A percentile compares a stretch with the other conserved stretches of the same genome.
phyloP scores from a whole-genome alignment of 208 protist species.

The Phytomonas francai region DNA sequence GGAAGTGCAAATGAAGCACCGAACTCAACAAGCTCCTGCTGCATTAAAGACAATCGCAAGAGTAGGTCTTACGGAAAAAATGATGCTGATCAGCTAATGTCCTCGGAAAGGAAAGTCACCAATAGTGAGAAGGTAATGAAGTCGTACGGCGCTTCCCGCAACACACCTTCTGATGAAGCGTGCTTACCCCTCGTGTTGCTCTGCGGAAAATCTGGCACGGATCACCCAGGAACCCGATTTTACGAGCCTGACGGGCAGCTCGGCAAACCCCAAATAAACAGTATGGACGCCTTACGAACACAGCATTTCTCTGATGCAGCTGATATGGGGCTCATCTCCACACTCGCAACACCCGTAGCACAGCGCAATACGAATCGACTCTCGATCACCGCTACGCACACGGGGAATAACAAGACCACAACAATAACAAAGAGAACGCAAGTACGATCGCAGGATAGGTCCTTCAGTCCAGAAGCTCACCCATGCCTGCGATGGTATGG shows the following conservation, averaged over 20 bases:
- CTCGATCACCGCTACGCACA: background rate
- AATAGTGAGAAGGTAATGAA: background rate
- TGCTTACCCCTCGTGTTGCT: background rate
- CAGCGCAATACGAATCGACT: background rate
- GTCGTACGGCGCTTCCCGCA: background rate
- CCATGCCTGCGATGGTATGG: slow-evolving; percentile 72
- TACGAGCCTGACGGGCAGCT: background rate
- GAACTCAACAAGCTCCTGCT: background rate
- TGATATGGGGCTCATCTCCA: background rate
- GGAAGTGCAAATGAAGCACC: background rate
- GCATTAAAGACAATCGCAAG: background rate
- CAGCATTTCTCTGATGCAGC: background rate
- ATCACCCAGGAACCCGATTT: background rate
- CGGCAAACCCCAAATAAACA: background rate
- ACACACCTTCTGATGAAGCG: background rate
- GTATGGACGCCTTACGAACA: background rate
- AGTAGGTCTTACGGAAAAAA: background rate
- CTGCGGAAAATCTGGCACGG: background rate
- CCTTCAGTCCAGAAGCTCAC: slow-evolving; percentile 39
- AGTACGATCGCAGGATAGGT: background rate
- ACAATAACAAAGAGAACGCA: background rate
- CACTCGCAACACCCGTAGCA: background rate
- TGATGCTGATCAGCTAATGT: background rate
- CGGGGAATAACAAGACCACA: background rate
- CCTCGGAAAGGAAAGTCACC: background rate